Evolutionary conservation across 805 yeast genomes (phyloP), one percentile per base, ranked within the genome.

Genomic region (Pichia occidentalis): DNA sequence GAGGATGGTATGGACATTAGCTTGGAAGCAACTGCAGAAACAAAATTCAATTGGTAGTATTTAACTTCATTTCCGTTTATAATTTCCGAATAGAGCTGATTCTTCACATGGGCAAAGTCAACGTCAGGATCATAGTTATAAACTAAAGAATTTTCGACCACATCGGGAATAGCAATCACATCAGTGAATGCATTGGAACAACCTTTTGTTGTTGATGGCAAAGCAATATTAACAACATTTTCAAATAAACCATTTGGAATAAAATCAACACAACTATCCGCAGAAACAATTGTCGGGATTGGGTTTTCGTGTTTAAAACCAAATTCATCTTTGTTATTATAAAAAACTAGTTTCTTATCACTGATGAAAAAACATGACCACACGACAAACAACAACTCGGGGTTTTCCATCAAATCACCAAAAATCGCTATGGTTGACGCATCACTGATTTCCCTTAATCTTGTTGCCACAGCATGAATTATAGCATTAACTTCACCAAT

Each of bases 291-390:
- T 0, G 18, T 25, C 4, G 18, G 23, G 17, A 24, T 10, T 29
- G n/a, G n/a, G n/a, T n/a, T 8, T 4, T 22, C 22, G 5, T 22
- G 4, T 2, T 4, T 14, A 18, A 29, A n/a, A 5, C 9, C 10
- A 11, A 39, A 27, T 22, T 39, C 43, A 4, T 39, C 10, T 11
- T 19, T 17, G 5, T 32, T 18, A 7, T 18, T 46, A 32, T 75
- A 24, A 71, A 57, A 49, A n/a, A 64, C 53, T 5, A 57, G 30
- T 9, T 68, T 67, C 23, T 56, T 50, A 19, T 67, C 65, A 29
- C 62, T 57, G 4, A 65, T 54, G 35, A 61, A 60, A 19, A 60
- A 57, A 17, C 57, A 44, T n/a, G 50, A 35, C 17, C 57, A 47
- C 9, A 56, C 24, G 17, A 56, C 47, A 11, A 51, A 20, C 5